A percentile compares a stretch with the other conserved stretches of the same genome.
phyloP scores from a whole-genome alignment of 495 filamentous ascomycete genomes.

The Aspergillus kassunensis region DNA sequence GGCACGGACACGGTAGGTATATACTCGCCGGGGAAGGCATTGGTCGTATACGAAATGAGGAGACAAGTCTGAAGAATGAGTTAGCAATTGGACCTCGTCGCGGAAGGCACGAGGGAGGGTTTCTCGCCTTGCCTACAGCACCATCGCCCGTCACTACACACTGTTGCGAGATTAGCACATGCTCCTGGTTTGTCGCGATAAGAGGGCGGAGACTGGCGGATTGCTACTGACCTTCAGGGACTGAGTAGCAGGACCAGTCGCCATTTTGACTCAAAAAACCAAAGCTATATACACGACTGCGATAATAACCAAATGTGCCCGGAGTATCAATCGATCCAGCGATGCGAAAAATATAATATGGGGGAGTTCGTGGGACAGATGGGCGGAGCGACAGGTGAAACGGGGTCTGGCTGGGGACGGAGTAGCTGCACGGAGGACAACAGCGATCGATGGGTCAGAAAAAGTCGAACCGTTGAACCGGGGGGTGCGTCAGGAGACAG shows the following conservation, averaged over 20 bases:
- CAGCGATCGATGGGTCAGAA: slow-evolving; percentile 9
- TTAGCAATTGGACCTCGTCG: background rate
- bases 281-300: slow-evolving; percentile 12
- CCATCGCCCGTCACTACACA: slow-evolving; percentile 99
- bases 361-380: slow-evolving; percentile 4
- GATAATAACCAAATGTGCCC: slow-evolving; percentile 4
- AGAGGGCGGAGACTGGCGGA: slow-evolving; percentile 15
- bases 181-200: slow-evolving; percentile 24
- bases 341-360: slow-evolving; percentile 10
- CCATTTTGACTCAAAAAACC: slow-evolving; percentile 43
- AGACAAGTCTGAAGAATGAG: slow-evolving; percentile 75
- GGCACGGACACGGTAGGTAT: slow-evolving; percentile 92
- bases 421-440: slow-evolving; percentile 16
- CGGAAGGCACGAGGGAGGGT: background rate
- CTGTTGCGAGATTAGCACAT: slow-evolving; percentile 39
- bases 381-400: slow-evolving; percentile 13
- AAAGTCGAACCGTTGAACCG: background rate
- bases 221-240: slow-evolving; percentile 61
- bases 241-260: slow-evolving; percentile 64
- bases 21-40: slow-evolving; percentile 98
- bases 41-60: slow-evolving; percentile 97
- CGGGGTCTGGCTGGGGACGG: no score
- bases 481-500: background rate
- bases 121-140: slow-evolving; percentile 90
- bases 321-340: slow-evolving; percentile 13